Base-by-base conservation (phyloP, 768 basidiomycete species). In the Trichaptum fuscoviolaceum region DNA sequence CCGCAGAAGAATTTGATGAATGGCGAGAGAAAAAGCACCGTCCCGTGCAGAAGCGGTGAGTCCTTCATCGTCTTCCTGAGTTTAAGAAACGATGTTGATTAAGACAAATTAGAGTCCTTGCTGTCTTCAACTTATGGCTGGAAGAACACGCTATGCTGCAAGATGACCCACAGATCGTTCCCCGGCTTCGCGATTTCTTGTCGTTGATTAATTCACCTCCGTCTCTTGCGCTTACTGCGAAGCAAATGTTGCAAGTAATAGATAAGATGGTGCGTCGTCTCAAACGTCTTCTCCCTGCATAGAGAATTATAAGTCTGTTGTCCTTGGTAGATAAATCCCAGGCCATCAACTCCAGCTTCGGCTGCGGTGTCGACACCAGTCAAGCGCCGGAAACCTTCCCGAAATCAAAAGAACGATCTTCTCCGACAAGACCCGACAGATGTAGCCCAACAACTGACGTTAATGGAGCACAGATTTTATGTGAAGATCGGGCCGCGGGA, bases 381-480 rank as follows among this genome's bases (percentile, higher is more conserved):
- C 23, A 69, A 75, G 12, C 71, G 80, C 57, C 78, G 80, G 35
- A 79, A 76, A 68, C 84, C 82, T 70, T 77, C 80, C 24, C 85
- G 83, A 70, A 73, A 79, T 4, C 81, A 83, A 66, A 86, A 82
- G 72, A 81, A 85, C 69, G 90, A 91, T 63, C 74, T 95, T 20
- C 73, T 85, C 15, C 84, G 86, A 69, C 80, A 91, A 67, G 87
- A 91, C 70, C 82, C 92, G 1, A 72, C 82, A 24, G 86, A 89
- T 65, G 72, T 96, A 35, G 93, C 93, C 0, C 86, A 93, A 58
- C 93, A 96, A 71, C 79, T 96, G 58, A 87, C 89, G n/a, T 77
- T 95, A 59, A 79, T 87, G 68, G 92, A 96, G 74, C 86, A 83
- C 65, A 77, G 81, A 42, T 79, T 88, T 7, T 96, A 95, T 75